Percentiles rank a stretch among this genome's conserved stretches.
phyloP scores from a whole-genome alignment of 2,329 filamentous ascomycete genomes.

The Apiospora saccharicola region DNA sequence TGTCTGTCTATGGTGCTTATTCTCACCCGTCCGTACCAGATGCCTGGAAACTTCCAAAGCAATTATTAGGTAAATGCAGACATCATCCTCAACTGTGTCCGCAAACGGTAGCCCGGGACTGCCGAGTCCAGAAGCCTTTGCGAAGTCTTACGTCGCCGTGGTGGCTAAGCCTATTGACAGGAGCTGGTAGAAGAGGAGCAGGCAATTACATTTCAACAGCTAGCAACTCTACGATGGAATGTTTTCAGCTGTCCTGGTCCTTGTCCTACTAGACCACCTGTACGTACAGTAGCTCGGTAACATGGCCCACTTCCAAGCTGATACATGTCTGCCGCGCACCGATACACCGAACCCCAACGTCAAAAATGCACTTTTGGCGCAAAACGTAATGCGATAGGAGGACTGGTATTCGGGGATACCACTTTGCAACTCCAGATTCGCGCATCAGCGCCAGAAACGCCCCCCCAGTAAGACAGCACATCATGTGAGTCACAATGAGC shows the following conservation, averaged over 20 bases:
- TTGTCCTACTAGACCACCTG: not conserved
- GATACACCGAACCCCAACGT: constrained; percentile 10
- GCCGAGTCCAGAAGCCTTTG: constrained; percentile 8
- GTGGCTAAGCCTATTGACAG: not conserved
- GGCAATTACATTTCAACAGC: not conserved
- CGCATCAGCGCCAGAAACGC: constrained; percentile 15
- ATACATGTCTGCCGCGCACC: constrained; percentile 17
- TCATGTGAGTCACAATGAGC: constrained; percentile 17
- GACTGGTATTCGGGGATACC: not conserved
- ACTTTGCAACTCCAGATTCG: constrained; percentile 8
- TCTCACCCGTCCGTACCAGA: not conserved
- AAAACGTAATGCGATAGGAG: constrained; percentile 14
- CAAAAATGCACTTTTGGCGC: not conserved
- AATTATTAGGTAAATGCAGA: not conserved
- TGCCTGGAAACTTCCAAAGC: not conserved
- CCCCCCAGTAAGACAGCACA: constrained; percentile 15
- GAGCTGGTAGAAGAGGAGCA: not conserved
- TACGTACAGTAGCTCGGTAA: constrained; percentile 11
- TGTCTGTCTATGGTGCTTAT: not conserved
- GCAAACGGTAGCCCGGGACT: not conserved
- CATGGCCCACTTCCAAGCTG: constrained; percentile 5
- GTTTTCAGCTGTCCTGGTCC: constrained; percentile 7
- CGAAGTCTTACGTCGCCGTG: constrained; percentile 6
- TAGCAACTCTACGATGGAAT: not conserved
- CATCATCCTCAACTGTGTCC: not conserved